phyloP scores from a whole-genome alignment of 2,329 filamentous ascomycete genomes.

The Diaporthe nobilis region DNA sequence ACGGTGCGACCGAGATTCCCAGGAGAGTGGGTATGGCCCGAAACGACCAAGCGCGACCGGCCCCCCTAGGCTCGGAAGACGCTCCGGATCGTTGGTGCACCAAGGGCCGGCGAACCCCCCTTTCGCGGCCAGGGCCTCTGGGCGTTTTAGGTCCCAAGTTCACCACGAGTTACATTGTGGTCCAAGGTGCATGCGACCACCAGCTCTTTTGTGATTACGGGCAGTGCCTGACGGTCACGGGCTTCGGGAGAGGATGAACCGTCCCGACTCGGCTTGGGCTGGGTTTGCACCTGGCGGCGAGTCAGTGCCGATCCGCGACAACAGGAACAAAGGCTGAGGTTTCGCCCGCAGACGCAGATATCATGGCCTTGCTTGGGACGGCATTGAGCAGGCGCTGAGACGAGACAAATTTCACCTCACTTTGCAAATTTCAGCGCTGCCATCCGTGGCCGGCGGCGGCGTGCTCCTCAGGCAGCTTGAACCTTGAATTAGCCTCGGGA shows the following conservation, averaged over 20 bases:
- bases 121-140: conserved; percentile 3
- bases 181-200: conserved; percentile 14
- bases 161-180: conserved; percentile 3
- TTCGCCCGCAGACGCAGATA: conserved; percentile 8
- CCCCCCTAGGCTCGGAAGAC: conserved; percentile 33
- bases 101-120: conserved; percentile 30
- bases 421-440: conserved; percentile 16
- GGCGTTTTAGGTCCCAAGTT: conserved; percentile 11
- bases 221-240: conserved; percentile 32
- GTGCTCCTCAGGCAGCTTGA: background rate
- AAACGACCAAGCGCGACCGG: conserved; percentile 38
- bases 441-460: conserved; percentile 9
- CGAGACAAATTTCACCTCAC: conserved; percentile 33
- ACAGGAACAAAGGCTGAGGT: conserved; percentile 20
- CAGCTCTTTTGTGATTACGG: conserved; percentile 24
- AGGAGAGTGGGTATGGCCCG: conserved; percentile 31
- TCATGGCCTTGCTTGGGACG: background rate
- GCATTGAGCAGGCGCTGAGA: conserved; percentile 24
- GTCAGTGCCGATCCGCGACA: conserved; percentile 23
- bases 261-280: conserved; percentile 15
- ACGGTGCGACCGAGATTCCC: conserved; percentile 41
- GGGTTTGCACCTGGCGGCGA: conserved; percentile 2
- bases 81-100: conserved; percentile 32
- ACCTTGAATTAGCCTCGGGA: conserved; percentile 4
- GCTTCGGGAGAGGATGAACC: conserved; percentile 7